Conservation (phyloP, 2,329 filamentous ascomycete species). For the Colletotrichum orchidophilum region DNA sequence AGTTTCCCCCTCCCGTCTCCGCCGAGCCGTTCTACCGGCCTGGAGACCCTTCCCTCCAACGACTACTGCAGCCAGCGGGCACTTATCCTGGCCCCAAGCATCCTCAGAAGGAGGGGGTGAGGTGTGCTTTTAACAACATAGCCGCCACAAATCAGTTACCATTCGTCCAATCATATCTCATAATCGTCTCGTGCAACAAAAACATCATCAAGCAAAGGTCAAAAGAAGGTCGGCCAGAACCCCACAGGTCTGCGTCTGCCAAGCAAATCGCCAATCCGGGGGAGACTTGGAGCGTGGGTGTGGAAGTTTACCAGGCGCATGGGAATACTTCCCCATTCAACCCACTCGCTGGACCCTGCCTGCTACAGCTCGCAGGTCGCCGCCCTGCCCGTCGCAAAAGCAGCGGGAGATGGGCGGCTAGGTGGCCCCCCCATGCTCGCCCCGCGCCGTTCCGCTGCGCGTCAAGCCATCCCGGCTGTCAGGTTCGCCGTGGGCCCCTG, state of each 20-base stretch:
- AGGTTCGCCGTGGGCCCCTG: constrained; percentile 35
- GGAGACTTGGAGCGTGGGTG: neutral
- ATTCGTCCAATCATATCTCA: constrained; percentile 64
- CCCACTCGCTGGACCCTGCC: constrained; percentile 28
- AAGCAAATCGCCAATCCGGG: constrained; percentile 4
- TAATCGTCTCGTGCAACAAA: constrained; percentile 55
- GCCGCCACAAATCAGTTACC: constrained; percentile 43
- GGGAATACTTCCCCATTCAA: constrained; percentile 5
- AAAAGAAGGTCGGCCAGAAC: neutral
- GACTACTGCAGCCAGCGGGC: constrained; percentile 42
- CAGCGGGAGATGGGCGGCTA: constrained; percentile 47
- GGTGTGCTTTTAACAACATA: constrained; percentile 56
- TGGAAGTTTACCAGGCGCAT: constrained; percentile 10
- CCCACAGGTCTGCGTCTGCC: constrained; percentile 11
- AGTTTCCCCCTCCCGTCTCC: neutral
- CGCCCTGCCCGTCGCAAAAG: constrained; percentile 43
- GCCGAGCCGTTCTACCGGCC: constrained; percentile 6
- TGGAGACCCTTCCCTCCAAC: neutral
- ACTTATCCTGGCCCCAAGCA: constrained; percentile 39
- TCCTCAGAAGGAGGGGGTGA: constrained; percentile 39
- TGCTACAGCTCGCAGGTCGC: constrained; percentile 38
- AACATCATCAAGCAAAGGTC: constrained; percentile 38
- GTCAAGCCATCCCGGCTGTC: constrained; percentile 40
- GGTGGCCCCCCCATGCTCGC: constrained; percentile 32
- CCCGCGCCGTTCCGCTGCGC: constrained; percentile 39